A percentile compares a stretch with the other conserved stretches of the same genome.
Evolutionary conservation across 805 yeast species (phyloP).

Genomic region (Metschnikowia arizonensis): DNA sequence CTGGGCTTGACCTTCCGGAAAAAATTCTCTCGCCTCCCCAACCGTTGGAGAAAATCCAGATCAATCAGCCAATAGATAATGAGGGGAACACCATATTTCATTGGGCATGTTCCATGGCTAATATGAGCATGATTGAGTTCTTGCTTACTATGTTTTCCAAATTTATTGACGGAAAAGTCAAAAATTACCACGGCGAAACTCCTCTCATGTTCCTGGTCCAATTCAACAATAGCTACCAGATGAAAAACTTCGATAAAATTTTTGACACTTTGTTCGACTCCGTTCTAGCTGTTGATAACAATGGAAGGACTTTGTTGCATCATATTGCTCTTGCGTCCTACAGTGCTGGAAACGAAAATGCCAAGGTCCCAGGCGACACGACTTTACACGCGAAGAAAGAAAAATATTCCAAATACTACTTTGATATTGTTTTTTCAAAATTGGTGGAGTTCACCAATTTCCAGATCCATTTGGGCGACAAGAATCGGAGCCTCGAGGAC

Average conservation of each 20-base stretch:
- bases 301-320: conserved; percentile 41
- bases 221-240: conserved; percentile 37
- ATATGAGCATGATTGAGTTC: conserved; percentile 61
- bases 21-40: conserved; percentile 54
- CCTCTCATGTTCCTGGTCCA: conserved; percentile 53
- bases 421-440: conserved; percentile 35
- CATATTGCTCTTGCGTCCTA: conserved; percentile 31
- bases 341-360: conserved; percentile 3
- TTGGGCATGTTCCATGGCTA: conserved; percentile 93
- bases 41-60: conserved; percentile 49
- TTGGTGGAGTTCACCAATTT: conserved; percentile 29
- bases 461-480: conserved; percentile 16
- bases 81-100: conserved; percentile 91
- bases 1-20: conserved; percentile 24
- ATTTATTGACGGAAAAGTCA: conserved; percentile 64
- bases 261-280: conserved; percentile 35
- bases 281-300: conserved; percentile 33
- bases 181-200: conserved; percentile 84
- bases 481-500: conserved; percentile 15
- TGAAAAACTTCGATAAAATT: conserved; percentile 34
- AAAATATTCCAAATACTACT: conserved; percentile 35
- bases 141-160: conserved; percentile 56
- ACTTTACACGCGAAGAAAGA: conserved; percentile 27
- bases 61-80: conserved; percentile 88
- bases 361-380: conserved; percentile 4